Evolutionary conservation across 306 rosid species (phyloP).

Genomic region (Pterocarpus santalinus): DNA sequence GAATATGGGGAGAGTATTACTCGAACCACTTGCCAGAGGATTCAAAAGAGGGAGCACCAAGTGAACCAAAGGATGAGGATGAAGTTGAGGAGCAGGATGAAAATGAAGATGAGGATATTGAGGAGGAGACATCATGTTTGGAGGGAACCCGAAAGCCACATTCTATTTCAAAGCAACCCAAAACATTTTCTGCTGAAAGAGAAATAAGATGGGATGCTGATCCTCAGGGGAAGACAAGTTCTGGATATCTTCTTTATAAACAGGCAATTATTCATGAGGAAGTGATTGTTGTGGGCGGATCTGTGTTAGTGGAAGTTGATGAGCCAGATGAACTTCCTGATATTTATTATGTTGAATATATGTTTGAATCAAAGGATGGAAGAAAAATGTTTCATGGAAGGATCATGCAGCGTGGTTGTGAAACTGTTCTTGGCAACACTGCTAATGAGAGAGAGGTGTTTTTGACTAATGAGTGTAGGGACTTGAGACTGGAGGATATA

Average conservation of each 20-base stretch:
- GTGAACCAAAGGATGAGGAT: conserved; percentile 70
- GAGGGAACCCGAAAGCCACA: conserved; percentile 56
- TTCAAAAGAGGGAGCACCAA: conserved; percentile 50
- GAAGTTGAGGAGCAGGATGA: conserved; percentile 89
- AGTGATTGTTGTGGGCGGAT: conserved; percentile 69
- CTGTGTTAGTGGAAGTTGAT: conserved; percentile 74
- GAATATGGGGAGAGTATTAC: conserved; percentile 95
- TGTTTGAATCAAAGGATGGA: conserved; percentile 76
- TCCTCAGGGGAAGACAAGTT: conserved; percentile 64
- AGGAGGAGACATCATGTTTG: conserved; percentile 56
- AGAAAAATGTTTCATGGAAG: conserved; percentile 89
- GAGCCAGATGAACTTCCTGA: conserved; percentile 62
- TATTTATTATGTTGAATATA: conserved; percentile 79
- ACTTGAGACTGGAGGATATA: conserved; percentile 63
- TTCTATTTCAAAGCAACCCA: conserved; percentile 55
- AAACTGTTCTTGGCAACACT: conserved; percentile 91
- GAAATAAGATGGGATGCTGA: conserved; percentile 76
- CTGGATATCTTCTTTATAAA: conserved; percentile 65
- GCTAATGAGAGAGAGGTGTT: conserved; percentile 90
- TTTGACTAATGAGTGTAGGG: conserved; percentile 79
- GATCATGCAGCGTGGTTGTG: conserved; percentile 73
- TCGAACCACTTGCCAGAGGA: conserved; percentile 80
- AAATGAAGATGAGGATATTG: conserved; percentile 68
- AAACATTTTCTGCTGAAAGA: conserved; percentile 45
- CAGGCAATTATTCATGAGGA: conserved; percentile 70